Evolutionary conservation across 2,329 filamentous ascomycete genomes (phyloP).

Genomic region (Aspergillus amoenus): DNA sequence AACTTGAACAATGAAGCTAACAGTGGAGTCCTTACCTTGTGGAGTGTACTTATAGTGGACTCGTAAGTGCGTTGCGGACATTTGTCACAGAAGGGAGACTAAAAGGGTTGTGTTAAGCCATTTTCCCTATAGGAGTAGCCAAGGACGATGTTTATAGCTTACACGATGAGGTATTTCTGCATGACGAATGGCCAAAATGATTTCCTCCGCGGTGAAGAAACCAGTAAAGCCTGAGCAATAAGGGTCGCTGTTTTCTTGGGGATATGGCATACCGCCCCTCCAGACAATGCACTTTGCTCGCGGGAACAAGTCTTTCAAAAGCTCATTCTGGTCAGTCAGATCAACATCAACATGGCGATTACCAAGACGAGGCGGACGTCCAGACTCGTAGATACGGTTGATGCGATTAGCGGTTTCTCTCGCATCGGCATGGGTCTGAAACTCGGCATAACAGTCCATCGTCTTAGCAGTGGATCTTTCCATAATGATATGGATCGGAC

Average conservation of each 20-base stretch:
- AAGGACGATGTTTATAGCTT: conserved; percentile 25
- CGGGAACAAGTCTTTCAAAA: conserved; percentile 54
- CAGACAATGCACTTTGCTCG: conserved; percentile 52
- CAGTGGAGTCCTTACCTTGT: conserved; percentile 42
- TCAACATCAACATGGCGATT: conserved; percentile 49
- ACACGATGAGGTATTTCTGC: conserved; percentile 52
- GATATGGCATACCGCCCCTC: conserved; percentile 36
- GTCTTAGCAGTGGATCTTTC: conserved; percentile 58
- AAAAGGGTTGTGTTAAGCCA: conserved; percentile 1
- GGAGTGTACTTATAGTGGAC: conserved; percentile 50
- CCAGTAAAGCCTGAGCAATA: conserved; percentile 53
- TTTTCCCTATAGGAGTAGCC: background rate
- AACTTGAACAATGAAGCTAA: background rate
- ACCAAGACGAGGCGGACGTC: conserved; percentile 46
- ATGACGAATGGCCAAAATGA: conserved; percentile 47
- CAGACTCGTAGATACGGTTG: conserved; percentile 33
- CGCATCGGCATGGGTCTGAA: conserved; percentile 41
- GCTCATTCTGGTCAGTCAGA: conserved; percentile 47
- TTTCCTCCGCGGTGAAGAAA: conserved; percentile 53
- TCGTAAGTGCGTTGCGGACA: conserved; percentile 56
- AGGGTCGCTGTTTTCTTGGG: conserved; percentile 37
- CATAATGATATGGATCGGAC: conserved; percentile 57
- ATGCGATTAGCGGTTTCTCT: conserved; percentile 37
- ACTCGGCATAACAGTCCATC: conserved; percentile 54
- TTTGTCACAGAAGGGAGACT: conserved; percentile 52